Base-by-base conservation (phyloP, 257 asterid genomes). In the Nemophila menziesii region DNA sequence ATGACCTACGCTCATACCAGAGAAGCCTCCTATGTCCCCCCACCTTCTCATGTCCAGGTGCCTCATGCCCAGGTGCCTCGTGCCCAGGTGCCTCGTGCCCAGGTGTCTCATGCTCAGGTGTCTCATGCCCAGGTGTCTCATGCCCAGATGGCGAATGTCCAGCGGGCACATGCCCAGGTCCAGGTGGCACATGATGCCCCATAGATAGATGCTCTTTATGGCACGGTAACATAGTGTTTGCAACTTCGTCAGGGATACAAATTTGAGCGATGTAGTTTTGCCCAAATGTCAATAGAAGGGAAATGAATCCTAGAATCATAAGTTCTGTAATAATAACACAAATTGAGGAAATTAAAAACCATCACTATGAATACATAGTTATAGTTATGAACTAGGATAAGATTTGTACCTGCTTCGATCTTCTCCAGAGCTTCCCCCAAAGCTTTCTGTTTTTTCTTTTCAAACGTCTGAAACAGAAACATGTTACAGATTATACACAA, bases 281-380 rank as follows among this genome's bases (percentile, higher is more conserved):
- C 11, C 96, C 82, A 34, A 89, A 89, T 33, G 95, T 84, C 43
- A 89, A 59, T 41, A 89, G 69, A 40, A 89, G 63, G 51, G 98
- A 89, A 63, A 89, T 89, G 73, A 89, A 89, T 20, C 98, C 98
- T 52, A 89, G 57, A 67, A 84, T 74, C 98, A 89, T 89, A 66
- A 89, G 93, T 80, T 89, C 98, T 89, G 93, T 39, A 58, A 37
- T 18, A 15, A 43, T 11, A 26, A 11, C 44, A 24, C 37, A 39
- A 34, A 38, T 24, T 48, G 9, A 42, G 16, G 6, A 51, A 24
- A 27, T 51, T n/a, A 46, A n/a, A n/a, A n/a, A n/a, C 26, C 22
- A 40, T 14, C 11, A 17, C 2, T 11, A 40, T 16, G 4, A 16
- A 9, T 0, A 40, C n/a, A n/a, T 1, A 1, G 15, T 12, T 15